Percentiles rank a stretch among this genome's conserved stretches.
Conservation (phyloP, 129 eudicot genomes). For the Lactuca sativa region DNA sequence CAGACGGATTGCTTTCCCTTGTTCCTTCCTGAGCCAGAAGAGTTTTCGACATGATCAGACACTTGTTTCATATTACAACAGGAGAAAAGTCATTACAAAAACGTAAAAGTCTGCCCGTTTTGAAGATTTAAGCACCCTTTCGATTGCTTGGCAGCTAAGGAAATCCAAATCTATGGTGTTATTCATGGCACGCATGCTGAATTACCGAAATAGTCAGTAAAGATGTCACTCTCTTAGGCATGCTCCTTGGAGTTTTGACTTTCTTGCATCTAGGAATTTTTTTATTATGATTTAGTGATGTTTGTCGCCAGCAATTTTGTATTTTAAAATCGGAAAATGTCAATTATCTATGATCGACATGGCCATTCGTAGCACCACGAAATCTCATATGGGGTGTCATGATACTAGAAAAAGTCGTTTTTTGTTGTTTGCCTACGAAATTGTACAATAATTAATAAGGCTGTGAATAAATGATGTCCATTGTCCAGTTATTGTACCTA, state of each 20-base stretch:
- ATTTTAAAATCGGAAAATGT: background rate
- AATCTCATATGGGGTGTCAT: background rate
- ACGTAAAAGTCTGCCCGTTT: background rate
- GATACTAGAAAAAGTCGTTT: background rate
- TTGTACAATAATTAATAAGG: background rate
- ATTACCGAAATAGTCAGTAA: constrained; percentile 29
- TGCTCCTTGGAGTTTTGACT: constrained; percentile 28
- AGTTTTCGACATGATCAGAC: constrained; percentile 13
- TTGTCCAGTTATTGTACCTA: too few species aligned
- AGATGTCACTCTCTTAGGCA: constrained; percentile 33
- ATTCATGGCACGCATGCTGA: constrained; percentile 27
- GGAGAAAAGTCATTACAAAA: background rate
- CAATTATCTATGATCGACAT: background rate
- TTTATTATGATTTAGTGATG: constrained; percentile 22
- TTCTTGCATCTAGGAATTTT: constrained; percentile 17
- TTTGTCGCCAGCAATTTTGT: constrained; percentile 10
- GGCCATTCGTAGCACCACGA: constrained; percentile 1
- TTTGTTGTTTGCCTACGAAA: constrained; percentile 4
- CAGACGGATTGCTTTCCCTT: constrained; percentile 4
- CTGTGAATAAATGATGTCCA: too few species aligned
- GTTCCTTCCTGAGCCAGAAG: constrained; percentile 1
- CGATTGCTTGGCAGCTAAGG: background rate
- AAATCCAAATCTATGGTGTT: background rate
- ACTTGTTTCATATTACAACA: background rate
- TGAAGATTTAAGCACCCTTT: constrained; percentile 10